Evolutionary conservation across 441 rosid species (phyloP), one percentile per base, ranked within the genome.

Genomic region (Rhodomyrtus psidioides): DNA sequence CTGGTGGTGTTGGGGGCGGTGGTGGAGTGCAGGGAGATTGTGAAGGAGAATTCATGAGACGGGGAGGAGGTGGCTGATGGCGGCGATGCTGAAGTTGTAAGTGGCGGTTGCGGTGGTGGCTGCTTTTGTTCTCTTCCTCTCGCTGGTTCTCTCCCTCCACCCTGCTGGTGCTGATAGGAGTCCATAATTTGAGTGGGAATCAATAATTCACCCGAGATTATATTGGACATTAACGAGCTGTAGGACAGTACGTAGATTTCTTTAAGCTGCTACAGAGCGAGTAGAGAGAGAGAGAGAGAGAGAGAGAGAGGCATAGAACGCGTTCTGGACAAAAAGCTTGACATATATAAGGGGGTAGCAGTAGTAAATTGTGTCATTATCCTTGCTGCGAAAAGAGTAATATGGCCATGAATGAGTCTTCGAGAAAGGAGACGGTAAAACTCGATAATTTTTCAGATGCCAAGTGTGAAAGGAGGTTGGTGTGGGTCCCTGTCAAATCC

Each of bases 11-110:
- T 55, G 93, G 90, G 65, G 93, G 86, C 76, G 53, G 39, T 53
- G 95, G 62, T 30, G 59, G 84, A 91, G 87, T 94, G 94, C 24
- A 94, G 95, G 87, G 98, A 94, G 83, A 94, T 91, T 39, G 98
- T 90, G 90, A 96, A 96, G 84, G 98, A 94, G 90, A 96, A 97
- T 83, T 95, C 99, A 91, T 93, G 99, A 85, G 97, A 88, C 82
- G 99, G 98, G 86, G 99, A 96, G 12, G 99, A 94, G 82, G 95
- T 89, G 17, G 96, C 51, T 44, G 98, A 94, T 83, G 95, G 89
- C 51, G 86, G 24, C n/a, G 94, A 93, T 57, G 95, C 83, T 26
- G 95, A 88, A 60, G 93, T 39, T 17, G 81, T 24, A 17, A 87
- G 9, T 62, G 83, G 51, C 34, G 84, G 84, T 34, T 84, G 85